Base-by-base conservation (phyloP, 306 rosid genomes). In the Dalbergia cultrata region DNA sequence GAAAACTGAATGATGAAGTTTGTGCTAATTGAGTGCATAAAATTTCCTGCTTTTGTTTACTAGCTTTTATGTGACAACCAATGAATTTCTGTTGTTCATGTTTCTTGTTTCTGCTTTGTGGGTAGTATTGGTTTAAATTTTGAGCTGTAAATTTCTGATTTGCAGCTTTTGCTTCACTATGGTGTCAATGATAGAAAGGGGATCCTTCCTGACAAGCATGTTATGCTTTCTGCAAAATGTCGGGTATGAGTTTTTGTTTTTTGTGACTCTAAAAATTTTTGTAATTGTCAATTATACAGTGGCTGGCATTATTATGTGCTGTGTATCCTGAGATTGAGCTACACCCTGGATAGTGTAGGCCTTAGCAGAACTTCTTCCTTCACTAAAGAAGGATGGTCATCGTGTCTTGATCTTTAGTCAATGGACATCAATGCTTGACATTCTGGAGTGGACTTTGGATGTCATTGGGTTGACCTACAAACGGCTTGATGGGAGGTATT, bases 401-500 rank as follows among this genome's bases (percentile, higher is more conserved):
- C 97, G 96, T 11, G 98, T 87, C 50, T 79, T 95, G 82, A 95
- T 95, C 68, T 95, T 95, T 76, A 93, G 98, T 86, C 97, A 95
- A 78, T 95, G 99, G 99, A 95, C 98, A 5, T 95, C 99, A 64
- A 93, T 95, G 99, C 99, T 95, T 76, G 97, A 95, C 85, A 89
- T 95, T 76, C 85, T 95, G 86, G 99, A 95, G 86, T 95, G 99
- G 99, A 83, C 88, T 54, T 89, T 95, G 86, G 97, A 95, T 85
- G 98, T 95, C 88, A 87, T 93, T 80, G 99, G 99, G 66, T 81
- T 95, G 63, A 88, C 92, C 66, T 95, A 95, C 66, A 93, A 81
- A 83, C 94, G 99, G 49, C 98, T 95, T 52, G 99, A 95, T 90
- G 99, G 99, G 88, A 95, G 99, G 99, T 93, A 93, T 19, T 17